phyloP scores from a whole-genome alignment of 1,284 basidiomycete genomes.

The Puccinia brachypodii region DNA sequence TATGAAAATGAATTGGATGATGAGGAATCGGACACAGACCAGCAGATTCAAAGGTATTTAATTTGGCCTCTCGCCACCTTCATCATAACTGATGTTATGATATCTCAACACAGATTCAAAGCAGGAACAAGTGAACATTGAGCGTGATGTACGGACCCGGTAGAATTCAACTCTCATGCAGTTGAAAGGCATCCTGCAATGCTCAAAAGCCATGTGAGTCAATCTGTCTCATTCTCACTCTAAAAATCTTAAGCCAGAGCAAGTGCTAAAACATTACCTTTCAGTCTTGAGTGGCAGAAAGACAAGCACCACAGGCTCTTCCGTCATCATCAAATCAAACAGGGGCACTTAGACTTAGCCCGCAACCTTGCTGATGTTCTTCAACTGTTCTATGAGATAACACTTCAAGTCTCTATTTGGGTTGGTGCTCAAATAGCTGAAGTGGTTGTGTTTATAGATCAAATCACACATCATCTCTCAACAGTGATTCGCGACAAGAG shows the following conservation, averaged over 20 bases:
- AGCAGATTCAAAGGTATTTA: too few relatives aligned
- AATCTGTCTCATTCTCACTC: neutral
- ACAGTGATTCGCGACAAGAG: neutral
- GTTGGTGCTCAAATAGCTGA: neutral
- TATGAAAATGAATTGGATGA: too few relatives aligned
- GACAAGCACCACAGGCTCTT: neutral
- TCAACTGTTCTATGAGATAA: neutral
- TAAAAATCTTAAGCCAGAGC: neutral
- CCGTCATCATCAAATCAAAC: neutral
- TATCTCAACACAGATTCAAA: too few relatives aligned
- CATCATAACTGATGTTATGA: too few relatives aligned
- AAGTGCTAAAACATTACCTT: neutral
- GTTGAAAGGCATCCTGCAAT: neutral
- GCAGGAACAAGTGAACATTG: neutral
- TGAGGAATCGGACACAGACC: too few relatives aligned
- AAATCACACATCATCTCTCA: neutral
- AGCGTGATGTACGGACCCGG: neutral
- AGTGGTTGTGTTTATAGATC: neutral
- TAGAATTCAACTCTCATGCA: slow-evolving; percentile 4
- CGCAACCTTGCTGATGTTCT: neutral
- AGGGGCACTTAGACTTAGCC: neutral
- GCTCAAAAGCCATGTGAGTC: neutral
- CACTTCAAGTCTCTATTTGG: neutral
- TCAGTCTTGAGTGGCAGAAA: slow-evolving; percentile 2
- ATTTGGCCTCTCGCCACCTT: too few relatives aligned